Base-by-base conservation (phyloP, 2,329 filamentous ascomycete genomes). In the Botrytis medusae region DNA sequence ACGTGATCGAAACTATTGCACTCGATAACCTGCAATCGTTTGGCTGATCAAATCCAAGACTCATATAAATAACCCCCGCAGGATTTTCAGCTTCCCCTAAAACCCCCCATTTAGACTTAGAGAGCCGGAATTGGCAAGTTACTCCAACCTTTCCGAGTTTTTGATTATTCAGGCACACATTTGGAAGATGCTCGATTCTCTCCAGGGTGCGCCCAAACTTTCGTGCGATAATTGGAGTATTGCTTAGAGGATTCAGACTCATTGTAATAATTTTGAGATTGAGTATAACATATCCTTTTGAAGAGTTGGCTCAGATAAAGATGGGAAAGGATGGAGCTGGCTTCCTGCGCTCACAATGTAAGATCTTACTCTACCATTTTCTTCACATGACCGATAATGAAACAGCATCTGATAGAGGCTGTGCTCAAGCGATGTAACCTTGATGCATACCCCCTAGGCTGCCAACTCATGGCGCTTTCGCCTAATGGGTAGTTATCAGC, bases 21-120 rank as follows among this genome's bases (percentile, higher is more conserved):
- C n/a, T 72, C 4, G 70, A 72, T 48, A 72, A 32, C 62, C 25
- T 72, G 37, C 70, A 72, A 34, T 65, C 62, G 16, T 59, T 68
- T 8, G 62, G 70, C 44, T 72, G 61, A 44, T 72, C 48, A 34
- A 72, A 72, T 59, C n/a, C 51, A 29, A 72, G 62, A 14, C 29
- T 51, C 40, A 72, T 72, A 40, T 72, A 72, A n/a, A 72, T 68
- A 12, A 72, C 40, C 40, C 70, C 70, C 1, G 62, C 51, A 42
- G 61, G 70, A 34, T 44, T 34, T 68, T 72, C 20, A 37, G 18
- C 20, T 12, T 67, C 46, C n/a, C 70, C 51, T 0, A 59, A 29
- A 7, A 69, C n/a, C 10, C 67, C 51, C 51, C 67, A 69, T 12
- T 44, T 40, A 3, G 46, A 59, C 34, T 60, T 69, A 9, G 67